Conservation (phyloP, 176 grass and related monocot species). For the Puya raimondii region DNA sequence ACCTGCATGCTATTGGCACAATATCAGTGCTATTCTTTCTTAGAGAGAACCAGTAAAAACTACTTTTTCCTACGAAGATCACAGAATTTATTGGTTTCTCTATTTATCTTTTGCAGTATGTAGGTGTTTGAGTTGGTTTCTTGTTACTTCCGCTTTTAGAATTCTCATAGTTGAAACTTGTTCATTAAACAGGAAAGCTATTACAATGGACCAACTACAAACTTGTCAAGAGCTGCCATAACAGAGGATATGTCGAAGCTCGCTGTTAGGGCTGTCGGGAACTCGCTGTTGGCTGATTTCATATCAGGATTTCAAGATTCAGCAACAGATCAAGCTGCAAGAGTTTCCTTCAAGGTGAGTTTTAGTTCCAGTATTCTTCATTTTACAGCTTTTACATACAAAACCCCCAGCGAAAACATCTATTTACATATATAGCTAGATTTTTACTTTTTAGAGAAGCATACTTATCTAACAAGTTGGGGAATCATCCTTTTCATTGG, state of each 20-base stretch:
- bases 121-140: not conserved
- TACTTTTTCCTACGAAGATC: too few relatives aligned
- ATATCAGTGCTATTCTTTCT: too few relatives aligned
- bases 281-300: conserved; percentile 48
- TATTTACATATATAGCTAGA: too few relatives aligned
- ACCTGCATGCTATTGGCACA: too few relatives aligned
- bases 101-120: not conserved
- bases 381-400: too few relatives aligned
- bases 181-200: conserved; percentile 50
- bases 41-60: too few relatives aligned
- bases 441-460: too few relatives aligned
- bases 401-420: too few relatives aligned
- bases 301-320: conserved; percentile 57
- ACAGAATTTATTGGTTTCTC: not conserved
- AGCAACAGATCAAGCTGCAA: conserved; percentile 48
- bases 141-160: not conserved
- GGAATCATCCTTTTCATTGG: too few relatives aligned
- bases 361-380: not conserved
- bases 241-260: conserved; percentile 48
- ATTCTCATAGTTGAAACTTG: not conserved
- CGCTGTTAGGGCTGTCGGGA: conserved; percentile 31
- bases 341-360: conserved; percentile 73
- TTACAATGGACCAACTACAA: conserved; percentile 53
- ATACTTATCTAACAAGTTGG: too few relatives aligned
- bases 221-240: conserved; percentile 31